Evolutionary conservation across 2,329 filamentous ascomycete species (phyloP).

Genomic region (Penicillium sp.): DNA sequence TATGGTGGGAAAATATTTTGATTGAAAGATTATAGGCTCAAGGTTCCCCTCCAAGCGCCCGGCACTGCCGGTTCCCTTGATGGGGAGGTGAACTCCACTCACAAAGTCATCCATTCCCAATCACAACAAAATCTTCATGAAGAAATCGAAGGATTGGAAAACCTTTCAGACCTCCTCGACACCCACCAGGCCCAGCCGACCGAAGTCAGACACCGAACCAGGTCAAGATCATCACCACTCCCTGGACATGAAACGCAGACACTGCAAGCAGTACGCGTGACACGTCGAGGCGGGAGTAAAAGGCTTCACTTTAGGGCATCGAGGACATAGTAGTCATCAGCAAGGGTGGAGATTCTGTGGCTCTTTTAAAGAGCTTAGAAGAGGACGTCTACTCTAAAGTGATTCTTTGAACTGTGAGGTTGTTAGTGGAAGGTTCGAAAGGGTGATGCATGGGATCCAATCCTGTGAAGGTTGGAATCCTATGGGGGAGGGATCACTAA

Average conservation of each 20-base stretch:
- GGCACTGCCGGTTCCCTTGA: not conserved
- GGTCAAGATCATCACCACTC: slow-evolving; percentile 95
- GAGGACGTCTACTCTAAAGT: slow-evolving; percentile 96
- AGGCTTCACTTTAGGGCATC: slow-evolving; percentile 83
- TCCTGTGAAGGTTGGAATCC: slow-evolving; percentile 2
- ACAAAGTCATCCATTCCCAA: not conserved
- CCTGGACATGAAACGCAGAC: slow-evolving; percentile 63
- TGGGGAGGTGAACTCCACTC: not conserved
- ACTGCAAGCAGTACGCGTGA: slow-evolving; percentile 35
- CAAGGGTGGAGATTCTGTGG: slow-evolving; percentile 90
- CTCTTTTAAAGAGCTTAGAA: slow-evolving; percentile 91
- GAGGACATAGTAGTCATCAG: slow-evolving; percentile 87
- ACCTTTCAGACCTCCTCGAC: slow-evolving; percentile 89
- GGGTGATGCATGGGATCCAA: slow-evolving; percentile 3
- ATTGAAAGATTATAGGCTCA: too few relatives aligned
- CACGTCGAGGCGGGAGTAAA: slow-evolving; percentile 51
- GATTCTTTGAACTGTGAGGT: slow-evolving; percentile 67
- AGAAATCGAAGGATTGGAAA: not conserved
- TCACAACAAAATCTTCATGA: not conserved
- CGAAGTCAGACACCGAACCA: slow-evolving; percentile 71
- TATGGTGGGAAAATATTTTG: too few relatives aligned
- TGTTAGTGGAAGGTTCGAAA: slow-evolving; percentile 15
- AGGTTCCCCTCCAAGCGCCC: not conserved
- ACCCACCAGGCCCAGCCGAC: slow-evolving; percentile 77
- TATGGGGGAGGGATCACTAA: slow-evolving; percentile 33